Conservation (phyloP, 2,329 filamentous ascomycete species). For the Aspergillus novoparasiticus region DNA sequence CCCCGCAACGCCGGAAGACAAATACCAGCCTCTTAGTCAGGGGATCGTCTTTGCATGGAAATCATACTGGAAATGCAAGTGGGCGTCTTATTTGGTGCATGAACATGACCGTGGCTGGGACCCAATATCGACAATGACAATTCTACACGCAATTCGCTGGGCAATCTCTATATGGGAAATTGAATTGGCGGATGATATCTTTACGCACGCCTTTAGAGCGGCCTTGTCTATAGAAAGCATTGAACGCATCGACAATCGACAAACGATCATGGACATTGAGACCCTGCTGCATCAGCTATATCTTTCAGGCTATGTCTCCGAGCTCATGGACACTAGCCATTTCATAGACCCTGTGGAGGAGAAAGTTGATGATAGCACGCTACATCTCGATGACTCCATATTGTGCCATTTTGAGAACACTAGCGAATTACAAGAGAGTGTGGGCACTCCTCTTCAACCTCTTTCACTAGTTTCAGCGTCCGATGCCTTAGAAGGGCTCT, state of each 20-base stretch:
- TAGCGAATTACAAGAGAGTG: background rate
- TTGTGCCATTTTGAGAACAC: background rate
- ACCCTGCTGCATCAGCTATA: background rate
- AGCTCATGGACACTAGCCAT: background rate
- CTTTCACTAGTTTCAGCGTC: background rate
- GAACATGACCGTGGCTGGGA: background rate
- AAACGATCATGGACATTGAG: background rate
- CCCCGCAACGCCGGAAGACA: background rate
- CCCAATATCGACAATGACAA: background rate
- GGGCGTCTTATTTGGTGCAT: background rate
- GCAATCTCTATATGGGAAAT: background rate
- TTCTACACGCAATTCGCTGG: background rate
- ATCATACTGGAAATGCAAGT: background rate
- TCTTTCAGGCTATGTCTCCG: background rate
- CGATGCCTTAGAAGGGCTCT: background rate
- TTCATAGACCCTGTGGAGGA: background rate
- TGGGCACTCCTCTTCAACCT: background rate
- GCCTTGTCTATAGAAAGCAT: background rate
- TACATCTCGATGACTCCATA: background rate
- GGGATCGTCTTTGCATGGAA: background rate
- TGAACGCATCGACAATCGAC: background rate
- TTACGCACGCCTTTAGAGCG: background rate
- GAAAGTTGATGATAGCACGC: background rate
- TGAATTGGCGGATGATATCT: background rate
- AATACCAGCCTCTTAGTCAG: background rate